These are phyloP conservation scores for Fomitopsis serialis DNA, from an alignment of 768 basidiomycete species.

Conservation along the genomic window DNA sequence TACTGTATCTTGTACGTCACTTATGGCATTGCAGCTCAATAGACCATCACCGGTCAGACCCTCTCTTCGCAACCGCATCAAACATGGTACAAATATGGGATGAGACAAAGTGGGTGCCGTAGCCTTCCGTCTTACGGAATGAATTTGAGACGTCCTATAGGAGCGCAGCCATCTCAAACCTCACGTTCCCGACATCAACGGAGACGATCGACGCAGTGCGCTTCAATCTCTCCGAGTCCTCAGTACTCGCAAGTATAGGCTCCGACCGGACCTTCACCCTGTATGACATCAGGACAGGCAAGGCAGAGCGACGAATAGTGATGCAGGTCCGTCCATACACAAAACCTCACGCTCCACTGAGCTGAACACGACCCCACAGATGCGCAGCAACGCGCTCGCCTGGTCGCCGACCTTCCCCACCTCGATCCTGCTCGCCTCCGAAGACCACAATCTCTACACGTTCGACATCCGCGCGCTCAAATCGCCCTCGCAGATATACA, in stretches of 20 bases:
- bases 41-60: constrained; percentile 86
- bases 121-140: background rate
- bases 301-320: constrained; percentile 85
- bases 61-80: constrained; percentile 92
- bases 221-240: constrained; percentile 93
- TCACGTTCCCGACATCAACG: constrained; percentile 80
- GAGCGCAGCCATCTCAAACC: constrained; percentile 79
- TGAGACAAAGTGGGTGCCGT: constrained; percentile 73
- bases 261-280: constrained; percentile 94
- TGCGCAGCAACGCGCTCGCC: constrained; percentile 83
- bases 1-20: background rate
- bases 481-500: constrained; percentile 88
- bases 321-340: constrained; percentile 63
- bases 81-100: constrained; percentile 97
- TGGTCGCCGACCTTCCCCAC: constrained; percentile 98
- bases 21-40: constrained; percentile 55
- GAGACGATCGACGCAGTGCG: constrained; percentile 86
- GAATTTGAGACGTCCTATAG: constrained; percentile 29
- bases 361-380: constrained; percentile 32
- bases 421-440: constrained; percentile 86
- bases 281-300: constrained; percentile 95
- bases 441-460: constrained; percentile 97
- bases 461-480: constrained; percentile 88
- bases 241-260: constrained; percentile 91
- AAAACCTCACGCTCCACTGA: background rate